Conservation (phyloP, 768 basidiomycete genomes). For the Naganishia onofrii region DNA sequence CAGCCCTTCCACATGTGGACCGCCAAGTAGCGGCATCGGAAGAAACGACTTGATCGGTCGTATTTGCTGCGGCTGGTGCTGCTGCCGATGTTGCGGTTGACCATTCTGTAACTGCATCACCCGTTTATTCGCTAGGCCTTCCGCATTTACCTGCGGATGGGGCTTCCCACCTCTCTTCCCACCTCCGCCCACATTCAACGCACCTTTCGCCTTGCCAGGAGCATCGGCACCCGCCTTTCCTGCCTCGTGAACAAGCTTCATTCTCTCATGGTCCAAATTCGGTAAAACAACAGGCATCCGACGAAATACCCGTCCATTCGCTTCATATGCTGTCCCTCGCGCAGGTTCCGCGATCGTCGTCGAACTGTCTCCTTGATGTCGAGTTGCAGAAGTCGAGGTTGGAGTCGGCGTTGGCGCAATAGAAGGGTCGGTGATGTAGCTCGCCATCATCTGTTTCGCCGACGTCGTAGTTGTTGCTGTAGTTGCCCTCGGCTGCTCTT, state of each 20-base stretch:
- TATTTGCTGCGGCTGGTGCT: not conserved
- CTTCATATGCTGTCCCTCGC: not conserved
- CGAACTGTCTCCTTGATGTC: too few species aligned
- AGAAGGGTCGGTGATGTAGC: slow-evolving; percentile 9
- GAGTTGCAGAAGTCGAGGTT: not conserved
- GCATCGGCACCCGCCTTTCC: too few species aligned
- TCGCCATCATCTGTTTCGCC: not conserved
- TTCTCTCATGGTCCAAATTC: slow-evolving; percentile 9
- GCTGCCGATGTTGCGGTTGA: not conserved
- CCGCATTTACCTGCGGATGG: too few species aligned
- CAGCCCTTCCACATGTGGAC: too few species aligned
- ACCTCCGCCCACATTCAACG: too few species aligned
- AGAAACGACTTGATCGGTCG: slow-evolving; percentile 14
- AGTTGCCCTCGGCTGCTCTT: too few species aligned
- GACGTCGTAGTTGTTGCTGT: too few species aligned
- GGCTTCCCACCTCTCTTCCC: not conserved
- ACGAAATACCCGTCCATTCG: not conserved
- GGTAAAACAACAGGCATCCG: slow-evolving; percentile 9
- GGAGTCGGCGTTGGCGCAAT: not conserved
- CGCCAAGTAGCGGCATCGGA: not conserved
- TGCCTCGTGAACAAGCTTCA: not conserved
- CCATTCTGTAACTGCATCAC: not conserved
- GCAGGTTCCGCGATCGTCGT: not conserved
- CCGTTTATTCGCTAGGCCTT: not conserved
- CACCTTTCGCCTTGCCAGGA: not conserved